Conservation (phyloP, 31 red algal genomes). For the Bonnemaisonia californica region DNA sequence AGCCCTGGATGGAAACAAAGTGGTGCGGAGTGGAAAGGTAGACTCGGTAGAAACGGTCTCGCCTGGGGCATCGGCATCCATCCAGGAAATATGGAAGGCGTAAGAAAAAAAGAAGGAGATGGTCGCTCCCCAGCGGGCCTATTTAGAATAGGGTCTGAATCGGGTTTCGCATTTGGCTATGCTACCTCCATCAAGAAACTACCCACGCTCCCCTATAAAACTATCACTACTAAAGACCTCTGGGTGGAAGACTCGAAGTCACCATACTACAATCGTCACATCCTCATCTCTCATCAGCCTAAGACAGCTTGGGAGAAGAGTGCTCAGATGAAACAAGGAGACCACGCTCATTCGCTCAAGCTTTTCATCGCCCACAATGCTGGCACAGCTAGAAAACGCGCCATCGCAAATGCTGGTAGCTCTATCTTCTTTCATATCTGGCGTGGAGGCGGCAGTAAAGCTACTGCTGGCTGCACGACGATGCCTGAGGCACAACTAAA, state of each 20-base stretch:
- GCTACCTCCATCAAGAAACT: background rate
- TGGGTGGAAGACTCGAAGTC: slow-evolving; percentile 20
- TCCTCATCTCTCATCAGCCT: background rate
- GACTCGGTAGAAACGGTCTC: background rate
- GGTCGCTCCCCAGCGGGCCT: background rate
- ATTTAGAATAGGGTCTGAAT: no score
- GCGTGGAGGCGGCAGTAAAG: background rate
- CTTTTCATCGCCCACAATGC: slow-evolving; percentile 3
- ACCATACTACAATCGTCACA: background rate
- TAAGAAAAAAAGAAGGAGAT: slow-evolving; percentile 9
- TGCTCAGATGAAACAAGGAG: slow-evolving; percentile 4
- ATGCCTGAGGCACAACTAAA: background rate
- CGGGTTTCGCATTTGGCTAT: background rate
- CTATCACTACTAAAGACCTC: slow-evolving; percentile 7
- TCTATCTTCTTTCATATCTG: slow-evolving; percentile 22
- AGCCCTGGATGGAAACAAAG: background rate
- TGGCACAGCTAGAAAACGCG: background rate
- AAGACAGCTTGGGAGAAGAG: slow-evolving; percentile 1
- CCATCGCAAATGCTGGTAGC: background rate
- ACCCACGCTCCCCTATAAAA: background rate
- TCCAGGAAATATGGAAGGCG: background rate
- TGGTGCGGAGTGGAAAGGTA: background rate
- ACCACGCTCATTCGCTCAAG: slow-evolving; percentile 6
- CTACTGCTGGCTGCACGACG: slow-evolving; percentile 3
- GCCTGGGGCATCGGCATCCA: background rate